Evolutionary conservation across 371 early-diverging fungal species (phyloP).

Genomic region (Mucor sp.): DNA sequence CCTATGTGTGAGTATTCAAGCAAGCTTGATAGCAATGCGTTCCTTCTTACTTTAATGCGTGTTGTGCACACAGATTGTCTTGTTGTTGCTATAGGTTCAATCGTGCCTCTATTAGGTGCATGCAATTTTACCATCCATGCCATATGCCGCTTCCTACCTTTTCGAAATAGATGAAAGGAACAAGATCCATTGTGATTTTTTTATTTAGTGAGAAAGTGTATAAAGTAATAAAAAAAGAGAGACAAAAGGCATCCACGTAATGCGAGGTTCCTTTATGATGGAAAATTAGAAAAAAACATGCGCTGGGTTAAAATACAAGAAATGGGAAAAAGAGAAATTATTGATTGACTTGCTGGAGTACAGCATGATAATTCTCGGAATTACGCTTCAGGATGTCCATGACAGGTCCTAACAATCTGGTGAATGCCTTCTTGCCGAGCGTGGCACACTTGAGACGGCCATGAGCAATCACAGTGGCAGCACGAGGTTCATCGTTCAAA

Average conservation of each 20-base stretch:
- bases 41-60: conserved; percentile 60
- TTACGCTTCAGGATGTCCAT: conserved; percentile 74
- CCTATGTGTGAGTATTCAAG: not conserved
- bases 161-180: conserved; percentile 64
- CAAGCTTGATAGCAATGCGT: not conserved
- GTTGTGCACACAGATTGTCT: conserved; percentile 77
- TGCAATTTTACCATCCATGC: not conserved
- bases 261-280: not conserved
- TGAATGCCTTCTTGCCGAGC: conserved; percentile 90
- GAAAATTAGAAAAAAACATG: not conserved
- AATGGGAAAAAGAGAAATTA: not conserved
- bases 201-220: not conserved
- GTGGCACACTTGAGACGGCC: conserved; percentile 92
- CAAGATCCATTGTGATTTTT: conserved; percentile 50
- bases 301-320: conserved; percentile 7
- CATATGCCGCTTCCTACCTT: conserved; percentile 35
- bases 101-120: not conserved
- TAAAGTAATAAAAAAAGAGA: not conserved
- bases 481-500: conserved; percentile 88
- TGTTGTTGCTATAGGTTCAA: conserved; percentile 56
- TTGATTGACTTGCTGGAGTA: conserved; percentile 7
- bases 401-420: conserved; percentile 90
- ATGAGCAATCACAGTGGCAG: conserved; percentile 88
- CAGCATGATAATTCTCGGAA: conserved; percentile 11
- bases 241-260: not conserved